These are phyloP conservation scores for Salvia splendens DNA, from an alignment of 257 asterid genomes.

Conservation along the genomic window DNA sequence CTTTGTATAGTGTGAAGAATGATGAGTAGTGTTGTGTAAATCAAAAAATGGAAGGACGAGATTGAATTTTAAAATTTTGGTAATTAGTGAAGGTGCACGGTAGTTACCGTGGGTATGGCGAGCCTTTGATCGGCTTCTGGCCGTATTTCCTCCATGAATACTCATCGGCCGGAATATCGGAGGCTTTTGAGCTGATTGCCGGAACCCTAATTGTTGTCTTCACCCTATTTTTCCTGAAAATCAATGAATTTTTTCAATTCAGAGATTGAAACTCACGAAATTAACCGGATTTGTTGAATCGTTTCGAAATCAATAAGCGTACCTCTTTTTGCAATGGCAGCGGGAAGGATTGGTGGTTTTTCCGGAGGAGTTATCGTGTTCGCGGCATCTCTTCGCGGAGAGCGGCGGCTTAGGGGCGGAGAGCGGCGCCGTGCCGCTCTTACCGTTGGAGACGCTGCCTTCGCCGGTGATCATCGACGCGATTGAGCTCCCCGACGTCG, in stretches of 20 bases:
- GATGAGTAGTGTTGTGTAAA: no score
- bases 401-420: constrained; percentile 61
- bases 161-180: constrained; percentile 70
- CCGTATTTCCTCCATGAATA: constrained; percentile 86
- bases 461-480: constrained; percentile 73
- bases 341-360: constrained; percentile 48
- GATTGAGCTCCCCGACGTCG: constrained; percentile 53
- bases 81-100: constrained; percentile 26
- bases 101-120: constrained; percentile 80
- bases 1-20: neutral
- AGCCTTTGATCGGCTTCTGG: constrained; percentile 82
- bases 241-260: neutral
- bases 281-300: neutral
- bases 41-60: neutral
- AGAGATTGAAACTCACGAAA: neutral
- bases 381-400: constrained; percentile 63
- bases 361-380: constrained; percentile 58
- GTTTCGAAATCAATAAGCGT: neutral
- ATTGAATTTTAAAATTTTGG: no score
- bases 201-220: constrained; percentile 58
- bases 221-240: constrained; percentile 50
- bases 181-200: constrained; percentile 60
- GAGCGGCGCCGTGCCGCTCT: constrained; percentile 40
- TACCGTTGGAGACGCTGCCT: constrained; percentile 76
- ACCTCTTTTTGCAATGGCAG: constrained; percentile 84